Evolutionary conservation across 2,329 filamentous ascomycete species (phyloP).

Genomic region (Clarireedia hainanense): DNA sequence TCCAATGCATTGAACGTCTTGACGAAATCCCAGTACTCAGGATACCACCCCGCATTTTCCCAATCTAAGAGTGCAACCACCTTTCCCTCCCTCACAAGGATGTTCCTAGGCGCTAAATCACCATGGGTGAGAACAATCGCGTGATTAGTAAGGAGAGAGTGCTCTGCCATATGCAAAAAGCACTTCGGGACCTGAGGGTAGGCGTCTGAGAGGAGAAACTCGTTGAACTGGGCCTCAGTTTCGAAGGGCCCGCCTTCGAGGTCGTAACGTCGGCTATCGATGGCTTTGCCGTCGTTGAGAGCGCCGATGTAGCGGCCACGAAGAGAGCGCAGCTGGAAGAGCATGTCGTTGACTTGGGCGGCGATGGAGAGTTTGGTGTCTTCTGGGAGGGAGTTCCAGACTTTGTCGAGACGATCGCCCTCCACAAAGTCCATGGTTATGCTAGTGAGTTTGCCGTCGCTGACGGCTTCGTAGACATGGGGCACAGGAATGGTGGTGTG

Average conservation of each 20-base stretch:
- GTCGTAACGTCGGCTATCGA: conserved; percentile 9
- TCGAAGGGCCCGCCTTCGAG: conserved; percentile 10
- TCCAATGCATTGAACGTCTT: conserved; percentile 7
- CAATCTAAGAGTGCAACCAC: conserved; percentile 6
- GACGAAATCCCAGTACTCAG: conserved; percentile 10
- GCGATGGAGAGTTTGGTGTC: conserved; percentile 7
- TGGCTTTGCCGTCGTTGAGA: conserved; percentile 7
- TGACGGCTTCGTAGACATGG: conserved; percentile 29
- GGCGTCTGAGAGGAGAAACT: conserved; percentile 3
- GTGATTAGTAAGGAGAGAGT: background rate
- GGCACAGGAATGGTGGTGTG: conserved; percentile 40
- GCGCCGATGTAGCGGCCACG: conserved; percentile 11
- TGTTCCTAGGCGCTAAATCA: conserved; percentile 8
- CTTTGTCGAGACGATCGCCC: conserved; percentile 10
- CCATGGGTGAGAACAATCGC: conserved; percentile 5
- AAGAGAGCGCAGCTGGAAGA: conserved; percentile 10
- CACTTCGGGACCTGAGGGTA: background rate
- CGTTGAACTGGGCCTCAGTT: conserved; percentile 12
- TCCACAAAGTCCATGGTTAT: conserved; percentile 14
- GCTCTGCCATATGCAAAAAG: background rate
- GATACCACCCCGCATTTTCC: conserved; percentile 11
- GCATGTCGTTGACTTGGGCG: conserved; percentile 10
- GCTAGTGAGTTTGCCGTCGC: background rate
- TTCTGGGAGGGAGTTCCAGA: conserved; percentile 9
- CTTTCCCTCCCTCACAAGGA: background rate